These are phyloP conservation scores for Ambrosiella xylebori DNA, from an alignment of 2,329 filamentous ascomycete genomes.

Conservation along the genomic window DNA sequence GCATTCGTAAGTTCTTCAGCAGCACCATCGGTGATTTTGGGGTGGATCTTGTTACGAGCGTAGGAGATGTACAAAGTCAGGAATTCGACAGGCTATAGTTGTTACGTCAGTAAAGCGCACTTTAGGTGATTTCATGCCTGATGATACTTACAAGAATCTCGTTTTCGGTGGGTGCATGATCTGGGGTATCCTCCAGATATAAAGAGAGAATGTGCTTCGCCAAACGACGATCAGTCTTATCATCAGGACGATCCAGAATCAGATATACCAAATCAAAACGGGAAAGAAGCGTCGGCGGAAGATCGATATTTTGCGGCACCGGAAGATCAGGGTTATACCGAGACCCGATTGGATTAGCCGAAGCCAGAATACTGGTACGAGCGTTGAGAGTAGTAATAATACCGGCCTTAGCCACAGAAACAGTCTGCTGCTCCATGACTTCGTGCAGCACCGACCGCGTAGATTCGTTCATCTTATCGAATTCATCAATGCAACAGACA, in stretches of 20 bases:
- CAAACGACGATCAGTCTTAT: slow-evolving; percentile 71
- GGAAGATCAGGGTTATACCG: slow-evolving; percentile 93
- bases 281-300: slow-evolving; percentile 84
- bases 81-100: slow-evolving; percentile 67
- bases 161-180: slow-evolving; percentile 54
- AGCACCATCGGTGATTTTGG: slow-evolving; percentile 61
- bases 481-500: slow-evolving; percentile 73
- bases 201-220: slow-evolving; percentile 88
- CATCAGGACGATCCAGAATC: slow-evolving; percentile 84
- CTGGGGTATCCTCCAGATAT: slow-evolving; percentile 88
- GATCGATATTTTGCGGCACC: slow-evolving; percentile 93
- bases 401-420: slow-evolving; percentile 74
- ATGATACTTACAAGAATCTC: slow-evolving; percentile 57
- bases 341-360: slow-evolving; percentile 93
- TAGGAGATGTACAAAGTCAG: slow-evolving; percentile 95
- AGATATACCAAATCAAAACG: slow-evolving; percentile 96
- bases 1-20: slow-evolving; percentile 69
- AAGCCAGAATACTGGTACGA: slow-evolving; percentile 85
- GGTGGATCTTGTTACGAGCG: slow-evolving; percentile 72
- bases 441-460: slow-evolving; percentile 70
- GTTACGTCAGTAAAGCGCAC: not conserved
- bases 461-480: slow-evolving; percentile 70
- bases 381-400: slow-evolving; percentile 96
- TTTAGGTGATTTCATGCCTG: not conserved
- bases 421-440: slow-evolving; percentile 79